Base-by-base conservation (phyloP, 2,329 filamentous ascomycete species). In the Biscogniauxia mediterranea region DNA sequence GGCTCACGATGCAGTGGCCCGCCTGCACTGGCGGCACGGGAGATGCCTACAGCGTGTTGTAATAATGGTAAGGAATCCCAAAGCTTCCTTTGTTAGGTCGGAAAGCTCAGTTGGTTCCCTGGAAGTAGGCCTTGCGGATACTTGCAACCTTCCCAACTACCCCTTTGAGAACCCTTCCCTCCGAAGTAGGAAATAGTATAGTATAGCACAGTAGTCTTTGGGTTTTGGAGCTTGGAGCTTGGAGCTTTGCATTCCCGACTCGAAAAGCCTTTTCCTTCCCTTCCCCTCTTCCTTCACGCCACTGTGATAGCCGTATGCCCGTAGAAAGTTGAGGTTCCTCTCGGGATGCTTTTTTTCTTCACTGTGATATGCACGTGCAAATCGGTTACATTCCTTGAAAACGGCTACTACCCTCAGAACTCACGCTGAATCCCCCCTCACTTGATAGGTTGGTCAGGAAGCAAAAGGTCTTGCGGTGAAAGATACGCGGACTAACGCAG, bases 1-100 rank as follows among this genome's bases (percentile, higher is more conserved):
- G 60, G 65, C 64, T 55, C 64, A 64, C 58, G 59, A 66, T 63
- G 64, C 62, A 63, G 61, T 62, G 61, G 54, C 55, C 64, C 50
- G 21, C 19, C 54, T 56, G 54, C 54, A 56, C 54, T 56, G 19
- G 54, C 54, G 54, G 58, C 57, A 63, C 64, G 56, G 56, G 56
- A 61, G 61, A 61, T 52, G 49, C 50, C 17, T 46, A 46, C 38
- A 46, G 11, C 15, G 7, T 13, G 9, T 11, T 54, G 52, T 32
- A 19, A 32, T 54, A 26, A 32, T 54, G 15, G 52, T 32, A 28
- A 32, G 17, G 25, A 19, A 11, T 20, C 17, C 32, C 23, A 2
- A 28, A 23, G n/a, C 28, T 23, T 60, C 42, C 42, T 21, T 52
- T 23, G 17, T 54, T 38, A 38, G 32, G 32, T 38, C 7, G 32